These are phyloP conservation scores for Hirsutella minnesotensis DNA, from an alignment of 2,329 filamentous ascomycete genomes.

Conservation along the genomic window DNA sequence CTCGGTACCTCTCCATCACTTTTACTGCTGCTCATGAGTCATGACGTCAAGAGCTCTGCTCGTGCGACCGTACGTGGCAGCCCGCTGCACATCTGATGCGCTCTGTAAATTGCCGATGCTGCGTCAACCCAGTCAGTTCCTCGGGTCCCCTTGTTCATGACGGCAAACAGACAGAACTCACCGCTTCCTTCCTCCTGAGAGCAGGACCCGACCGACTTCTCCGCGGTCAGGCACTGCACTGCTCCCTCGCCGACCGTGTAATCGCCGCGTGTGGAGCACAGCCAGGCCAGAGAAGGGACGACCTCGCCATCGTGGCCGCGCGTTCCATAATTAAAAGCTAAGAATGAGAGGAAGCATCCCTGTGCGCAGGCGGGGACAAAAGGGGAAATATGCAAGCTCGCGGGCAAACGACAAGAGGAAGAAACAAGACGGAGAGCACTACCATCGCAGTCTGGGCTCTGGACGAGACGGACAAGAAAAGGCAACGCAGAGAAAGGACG, in stretches of 20 bases:
- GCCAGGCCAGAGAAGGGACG: slow-evolving; percentile 43
- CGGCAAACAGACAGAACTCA: slow-evolving; percentile 15
- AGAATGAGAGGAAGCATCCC: slow-evolving; percentile 49
- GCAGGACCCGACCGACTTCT: slow-evolving; percentile 39
- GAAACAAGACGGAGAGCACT: too few relatives aligned
- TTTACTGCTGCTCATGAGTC: too few relatives aligned
- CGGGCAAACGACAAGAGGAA: too few relatives aligned
- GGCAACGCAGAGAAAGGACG: too few relatives aligned
- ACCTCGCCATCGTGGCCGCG: slow-evolving; percentile 36
- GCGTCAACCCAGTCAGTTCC: too few relatives aligned
- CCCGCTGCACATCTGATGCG: slow-evolving; percentile 45
- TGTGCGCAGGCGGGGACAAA: slow-evolving; percentile 47
- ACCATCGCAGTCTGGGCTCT: too few relatives aligned
- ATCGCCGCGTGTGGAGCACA: slow-evolving; percentile 48
- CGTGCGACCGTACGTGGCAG: slow-evolving; percentile 35
- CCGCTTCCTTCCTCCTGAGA: slow-evolving; percentile 26
- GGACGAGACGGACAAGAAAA: too few relatives aligned
- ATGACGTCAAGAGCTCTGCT: too few relatives aligned
- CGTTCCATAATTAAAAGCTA: slow-evolving; percentile 44
- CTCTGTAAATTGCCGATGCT: slow-evolving; percentile 30
- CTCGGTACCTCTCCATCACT: too few relatives aligned
- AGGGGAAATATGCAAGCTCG: slow-evolving; percentile 27
- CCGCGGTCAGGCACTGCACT: slow-evolving; percentile 52
- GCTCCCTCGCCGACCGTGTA: slow-evolving; percentile 64
- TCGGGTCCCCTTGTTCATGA: background rate